Evolutionary conservation across 2,329 filamentous ascomycete species (phyloP).

Genomic region (Aschersonia sp.): DNA sequence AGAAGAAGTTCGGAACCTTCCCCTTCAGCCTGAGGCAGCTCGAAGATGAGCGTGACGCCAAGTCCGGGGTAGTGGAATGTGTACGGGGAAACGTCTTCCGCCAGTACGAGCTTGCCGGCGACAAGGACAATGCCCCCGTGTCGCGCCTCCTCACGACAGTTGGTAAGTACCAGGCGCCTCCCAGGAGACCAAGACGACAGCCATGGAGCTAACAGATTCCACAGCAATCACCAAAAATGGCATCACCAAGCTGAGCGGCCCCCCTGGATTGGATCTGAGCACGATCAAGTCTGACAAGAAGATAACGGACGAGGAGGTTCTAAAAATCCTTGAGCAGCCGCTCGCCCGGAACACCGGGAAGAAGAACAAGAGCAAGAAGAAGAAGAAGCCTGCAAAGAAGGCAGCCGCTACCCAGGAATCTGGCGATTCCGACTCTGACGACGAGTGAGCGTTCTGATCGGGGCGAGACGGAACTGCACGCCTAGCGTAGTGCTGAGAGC

Average conservation of each 20-base stretch:
- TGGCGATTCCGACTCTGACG: conserved; percentile 14
- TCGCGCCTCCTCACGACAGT: conserved; percentile 81
- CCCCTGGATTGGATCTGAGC: conserved; percentile 59
- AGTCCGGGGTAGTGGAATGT: conserved; percentile 88
- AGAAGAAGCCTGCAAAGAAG: conserved; percentile 43
- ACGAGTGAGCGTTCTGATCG: conserved; percentile 11
- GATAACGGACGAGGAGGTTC: conserved; percentile 88
- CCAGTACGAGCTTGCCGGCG: conserved; percentile 90
- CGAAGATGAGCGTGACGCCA: conserved; percentile 92
- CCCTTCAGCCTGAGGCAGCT: conserved; percentile 96
- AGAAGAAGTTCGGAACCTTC: conserved; percentile 96
- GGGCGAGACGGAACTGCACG: background rate
- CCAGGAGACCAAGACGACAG: background rate
- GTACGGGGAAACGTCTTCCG: conserved; percentile 85
- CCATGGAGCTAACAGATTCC: background rate
- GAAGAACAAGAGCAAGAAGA: conserved; percentile 83
- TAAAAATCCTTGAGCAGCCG: conserved; percentile 86
- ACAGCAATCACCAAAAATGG: conserved; percentile 96
- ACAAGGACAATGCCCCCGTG: conserved; percentile 78
- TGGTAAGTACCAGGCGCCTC: conserved; percentile 44
- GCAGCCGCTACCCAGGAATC: conserved; percentile 16
- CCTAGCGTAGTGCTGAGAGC: background rate
- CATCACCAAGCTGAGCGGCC: conserved; percentile 68
- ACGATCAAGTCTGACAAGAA: conserved; percentile 95
- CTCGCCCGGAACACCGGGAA: conserved; percentile 76